Base-by-base conservation (phyloP, 2,329 filamentous ascomycete species). In the Dactylellina cionopaga region DNA sequence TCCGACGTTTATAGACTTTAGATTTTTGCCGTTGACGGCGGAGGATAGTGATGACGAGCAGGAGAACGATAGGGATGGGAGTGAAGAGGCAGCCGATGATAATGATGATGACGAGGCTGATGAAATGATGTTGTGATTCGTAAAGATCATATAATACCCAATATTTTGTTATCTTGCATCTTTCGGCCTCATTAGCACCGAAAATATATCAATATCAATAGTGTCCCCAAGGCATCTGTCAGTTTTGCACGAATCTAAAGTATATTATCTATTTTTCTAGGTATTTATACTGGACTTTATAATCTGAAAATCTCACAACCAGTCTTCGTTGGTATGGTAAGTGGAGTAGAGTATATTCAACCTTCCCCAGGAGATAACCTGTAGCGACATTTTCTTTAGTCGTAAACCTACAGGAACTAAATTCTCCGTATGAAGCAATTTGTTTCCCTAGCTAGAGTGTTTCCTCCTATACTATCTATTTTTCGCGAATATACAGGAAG, bases 1-100 rank as follows among this genome's bases (percentile, higher is more conserved):
- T 11, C 63, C 74, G 37, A 91, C 88, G 76, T 96, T 94, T 81
- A 84, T 95, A 22, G 91, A 95, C 80, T 96, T 94, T 80, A 85
- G 90, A 17, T 92, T 95, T 78, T 89, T 96, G 65, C 91, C 92
- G 13, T 89, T 89, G 65, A 83, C 88, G 60, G 83, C 85, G 13
- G 85, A 86, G 19, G 86, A 90, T 41, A 88, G 88, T 25, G 66
- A 65, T 43, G 54, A 54, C 10, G 47, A 47, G 15, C 43, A 51
- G 11, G 47, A 22, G 33, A 41, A 39, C 17, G 46, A 52, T 37
- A 47, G 46, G n/a, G 60, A 19, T 0, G 47, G 19, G 11, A 31
- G 19, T 7, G 54, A 59, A 22, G 39, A 13, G n/a, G n/a, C n/a
- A n/a, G n/a, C n/a, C 9, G 24, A n/a, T 27, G 35, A 35, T 7